A percentile compares a stretch with the other conserved stretches of the same genome.
Conservation (phyloP, 164 flowering plant species). For the Magnolia sinica region DNA sequence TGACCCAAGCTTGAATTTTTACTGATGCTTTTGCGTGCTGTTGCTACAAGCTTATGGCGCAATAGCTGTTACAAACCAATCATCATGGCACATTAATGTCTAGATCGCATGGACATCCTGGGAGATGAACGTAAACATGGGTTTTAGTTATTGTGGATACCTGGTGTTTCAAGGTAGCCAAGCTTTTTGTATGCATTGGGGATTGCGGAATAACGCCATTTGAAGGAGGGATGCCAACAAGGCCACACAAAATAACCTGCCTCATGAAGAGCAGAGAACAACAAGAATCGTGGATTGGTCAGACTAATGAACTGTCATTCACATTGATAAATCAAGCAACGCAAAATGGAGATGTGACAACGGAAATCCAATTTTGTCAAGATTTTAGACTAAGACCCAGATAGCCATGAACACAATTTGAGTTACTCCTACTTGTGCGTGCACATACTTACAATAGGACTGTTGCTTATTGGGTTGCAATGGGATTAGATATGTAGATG, state of each 20-base stretch:
- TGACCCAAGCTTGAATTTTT: conserved; percentile 74
- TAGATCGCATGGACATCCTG: background rate
- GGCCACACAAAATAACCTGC: conserved; percentile 81
- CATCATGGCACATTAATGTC: background rate
- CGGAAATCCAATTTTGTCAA: no score
- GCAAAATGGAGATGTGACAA: no score
- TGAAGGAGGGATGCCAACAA: conserved; percentile 91
- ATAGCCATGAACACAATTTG: no score
- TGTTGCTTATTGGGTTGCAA: no score
- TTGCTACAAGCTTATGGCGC: conserved; percentile 72
- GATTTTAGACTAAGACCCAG: no score
- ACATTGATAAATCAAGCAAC: no score
- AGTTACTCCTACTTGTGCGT: no score
- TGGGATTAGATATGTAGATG: no score
- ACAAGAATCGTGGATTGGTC: background rate
- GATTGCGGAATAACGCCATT: conserved; percentile 98
- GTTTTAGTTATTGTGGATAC: conserved; percentile 25
- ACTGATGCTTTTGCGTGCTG: conserved; percentile 73
- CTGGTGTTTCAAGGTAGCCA: conserved; percentile 94
- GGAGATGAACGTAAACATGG: background rate
- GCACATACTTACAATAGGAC: no score
- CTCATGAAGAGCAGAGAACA: background rate
- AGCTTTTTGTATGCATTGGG: conserved; percentile 97
- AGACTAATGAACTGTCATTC: background rate
- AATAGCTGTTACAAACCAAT: conserved; percentile 47